Conservation (phyloP, 1,284 basidiomycete species). For the Albatrellus sp. region DNA sequence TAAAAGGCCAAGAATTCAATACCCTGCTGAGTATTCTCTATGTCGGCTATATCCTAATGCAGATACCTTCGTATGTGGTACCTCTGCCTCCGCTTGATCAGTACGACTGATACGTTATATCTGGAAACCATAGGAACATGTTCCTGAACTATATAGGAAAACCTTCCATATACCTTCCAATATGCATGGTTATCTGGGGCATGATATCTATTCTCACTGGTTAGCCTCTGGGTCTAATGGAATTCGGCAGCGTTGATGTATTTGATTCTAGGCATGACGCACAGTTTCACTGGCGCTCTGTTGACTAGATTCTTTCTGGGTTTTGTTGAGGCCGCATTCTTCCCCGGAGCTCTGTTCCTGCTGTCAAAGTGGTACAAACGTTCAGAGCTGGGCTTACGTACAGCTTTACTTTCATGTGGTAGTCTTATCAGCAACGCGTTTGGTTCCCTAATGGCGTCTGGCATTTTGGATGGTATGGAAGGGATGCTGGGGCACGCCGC, state of each 20-base stretch:
- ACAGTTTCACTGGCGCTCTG: slow-evolving; percentile 57
- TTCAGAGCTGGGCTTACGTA: slow-evolving; percentile 58
- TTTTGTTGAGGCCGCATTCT: slow-evolving; percentile 63
- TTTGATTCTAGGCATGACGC: slow-evolving; percentile 36
- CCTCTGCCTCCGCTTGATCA: background rate
- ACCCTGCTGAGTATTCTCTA: slow-evolving; percentile 67
- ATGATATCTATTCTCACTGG: slow-evolving; percentile 52
- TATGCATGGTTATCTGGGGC: slow-evolving; percentile 66
- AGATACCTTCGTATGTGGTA: slow-evolving; percentile 55
- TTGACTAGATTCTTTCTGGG: slow-evolving; percentile 67
- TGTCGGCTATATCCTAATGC: slow-evolving; percentile 72
- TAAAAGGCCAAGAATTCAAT: slow-evolving; percentile 55
- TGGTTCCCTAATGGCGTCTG: slow-evolving; percentile 69
- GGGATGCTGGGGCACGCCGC: slow-evolving; percentile 57
- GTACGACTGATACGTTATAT: background rate
- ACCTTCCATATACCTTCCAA: slow-evolving; percentile 64
- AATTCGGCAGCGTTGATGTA: background rate
- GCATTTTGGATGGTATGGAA: slow-evolving; percentile 59
- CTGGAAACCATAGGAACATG: slow-evolving; percentile 43
- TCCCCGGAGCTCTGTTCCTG: slow-evolving; percentile 53
- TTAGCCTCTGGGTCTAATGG: slow-evolving; percentile 8
- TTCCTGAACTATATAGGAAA: slow-evolving; percentile 59
- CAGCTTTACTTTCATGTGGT: slow-evolving; percentile 62
- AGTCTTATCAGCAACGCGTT: slow-evolving; percentile 75
- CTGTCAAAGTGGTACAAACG: slow-evolving; percentile 66